These are phyloP conservation scores for Lophium mytilinum DNA, from an alignment of 495 filamentous ascomycete species.

Conservation along the genomic window DNA sequence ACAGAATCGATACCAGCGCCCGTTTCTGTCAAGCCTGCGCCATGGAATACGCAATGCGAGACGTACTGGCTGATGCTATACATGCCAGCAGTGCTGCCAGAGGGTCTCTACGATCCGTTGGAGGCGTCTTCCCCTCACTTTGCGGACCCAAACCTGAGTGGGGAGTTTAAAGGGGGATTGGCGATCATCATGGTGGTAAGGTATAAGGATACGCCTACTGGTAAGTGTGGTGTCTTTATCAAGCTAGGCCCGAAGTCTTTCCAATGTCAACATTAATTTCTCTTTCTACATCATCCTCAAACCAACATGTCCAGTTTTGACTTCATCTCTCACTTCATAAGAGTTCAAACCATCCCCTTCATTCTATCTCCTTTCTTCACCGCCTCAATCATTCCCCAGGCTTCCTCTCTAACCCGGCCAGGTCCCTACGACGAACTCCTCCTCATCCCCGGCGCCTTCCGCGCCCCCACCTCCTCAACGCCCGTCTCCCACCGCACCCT, in stretches of 20 bases:
- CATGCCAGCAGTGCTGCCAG: conserved; percentile 8
- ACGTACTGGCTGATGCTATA: conserved; percentile 21
- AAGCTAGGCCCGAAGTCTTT: too few relatives aligned
- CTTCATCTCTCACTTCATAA: too few relatives aligned
- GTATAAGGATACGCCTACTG: conserved; percentile 42
- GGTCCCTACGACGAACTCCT: conserved; percentile 46
- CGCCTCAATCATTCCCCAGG: neutral
- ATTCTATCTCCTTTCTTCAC: neutral
- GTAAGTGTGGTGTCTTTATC: conserved; percentile 5
- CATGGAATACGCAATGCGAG: conserved; percentile 15
- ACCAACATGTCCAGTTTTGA: neutral
- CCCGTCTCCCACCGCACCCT: conserved; percentile 20
- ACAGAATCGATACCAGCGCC: neutral
- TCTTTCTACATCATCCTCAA: neutral
- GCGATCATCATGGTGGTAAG: conserved; percentile 42
- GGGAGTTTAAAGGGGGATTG: conserved; percentile 38
- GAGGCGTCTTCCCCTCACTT: conserved; percentile 6
- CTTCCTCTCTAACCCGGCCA: neutral
- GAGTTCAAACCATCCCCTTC: neutral
- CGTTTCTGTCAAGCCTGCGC: conserved; percentile 11
- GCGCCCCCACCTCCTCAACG: conserved; percentile 21
- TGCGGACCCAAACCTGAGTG: conserved; percentile 8
- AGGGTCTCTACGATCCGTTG: conserved; percentile 22
- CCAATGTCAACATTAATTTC: neutral
- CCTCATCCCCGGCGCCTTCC: conserved; percentile 39